Evolutionary conservation across 2,329 filamentous ascomycete species (phyloP).

Genomic region (Orbilia oligospora): DNA sequence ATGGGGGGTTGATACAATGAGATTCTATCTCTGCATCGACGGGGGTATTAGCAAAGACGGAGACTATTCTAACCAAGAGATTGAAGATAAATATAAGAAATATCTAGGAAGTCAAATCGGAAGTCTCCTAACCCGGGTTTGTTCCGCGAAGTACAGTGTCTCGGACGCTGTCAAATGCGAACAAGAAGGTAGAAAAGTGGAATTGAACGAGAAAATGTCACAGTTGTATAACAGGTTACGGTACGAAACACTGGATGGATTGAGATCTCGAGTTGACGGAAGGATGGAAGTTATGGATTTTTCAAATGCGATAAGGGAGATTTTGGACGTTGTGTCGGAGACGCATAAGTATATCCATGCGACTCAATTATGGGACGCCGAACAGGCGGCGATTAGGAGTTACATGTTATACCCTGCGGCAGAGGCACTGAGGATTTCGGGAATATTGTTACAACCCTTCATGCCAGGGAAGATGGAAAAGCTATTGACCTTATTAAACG

Average conservation of each 20-base stretch:
- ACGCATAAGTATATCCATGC: constrained; percentile 78
- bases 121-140: constrained; percentile 81
- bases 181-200: constrained; percentile 43
- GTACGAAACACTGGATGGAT: constrained; percentile 61
- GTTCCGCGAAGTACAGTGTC: constrained; percentile 67
- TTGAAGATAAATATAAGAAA: constrained; percentile 84
- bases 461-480: constrained; percentile 83
- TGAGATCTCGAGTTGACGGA: constrained; percentile 64
- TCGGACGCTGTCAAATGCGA: constrained; percentile 71
- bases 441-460: constrained; percentile 89
- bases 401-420: constrained; percentile 77
- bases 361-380: constrained; percentile 77
- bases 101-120: constrained; percentile 82
- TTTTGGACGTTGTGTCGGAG: constrained; percentile 76
- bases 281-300: constrained; percentile 78
- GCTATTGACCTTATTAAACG: constrained; percentile 83
- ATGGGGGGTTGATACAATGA: constrained; percentile 88
- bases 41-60: constrained; percentile 83
- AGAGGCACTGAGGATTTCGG: constrained; percentile 83
- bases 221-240: constrained; percentile 17
- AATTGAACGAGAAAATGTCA: constrained; percentile 15
- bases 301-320: constrained; percentile 75
- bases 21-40: constrained; percentile 87
- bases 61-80: constrained; percentile 78
- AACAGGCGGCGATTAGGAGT: constrained; percentile 25